phyloP scores from a whole-genome alignment of 805 yeast species.

The Ogataea pignaliae region DNA sequence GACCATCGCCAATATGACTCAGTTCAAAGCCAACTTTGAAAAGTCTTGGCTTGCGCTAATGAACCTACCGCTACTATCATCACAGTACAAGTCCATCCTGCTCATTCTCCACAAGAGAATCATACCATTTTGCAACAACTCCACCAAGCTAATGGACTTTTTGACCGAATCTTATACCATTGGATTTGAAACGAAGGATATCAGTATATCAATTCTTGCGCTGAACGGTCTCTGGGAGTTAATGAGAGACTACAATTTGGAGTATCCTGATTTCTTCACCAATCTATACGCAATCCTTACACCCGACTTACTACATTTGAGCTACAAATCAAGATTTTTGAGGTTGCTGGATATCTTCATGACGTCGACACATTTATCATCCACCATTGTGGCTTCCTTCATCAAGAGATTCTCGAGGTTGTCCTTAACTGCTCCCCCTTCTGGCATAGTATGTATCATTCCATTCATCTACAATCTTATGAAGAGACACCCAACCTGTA shows the following conservation, averaged over 20 bases:
- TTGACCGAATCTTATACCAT: conserved; percentile 76
- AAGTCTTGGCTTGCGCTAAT: conserved; percentile 59
- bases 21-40: conserved; percentile 66
- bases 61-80: conserved; percentile 34
- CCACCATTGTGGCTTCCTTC: conserved; percentile 81
- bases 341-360: conserved; percentile 82
- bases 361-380: conserved; percentile 82
- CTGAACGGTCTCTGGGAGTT: conserved; percentile 83
- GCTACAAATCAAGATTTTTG: conserved; percentile 81
- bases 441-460: conserved; percentile 79
- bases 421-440: conserved; percentile 73
- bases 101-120: conserved; percentile 76
- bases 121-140: conserved; percentile 74
- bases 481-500: conserved; percentile 91
- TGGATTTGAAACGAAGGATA: conserved; percentile 30
- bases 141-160: conserved; percentile 88
- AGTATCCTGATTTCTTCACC: conserved; percentile 83
- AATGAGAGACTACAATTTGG: conserved; percentile 77
- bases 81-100: conserved; percentile 67
- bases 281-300: conserved; percentile 81
- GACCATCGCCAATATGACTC: conserved; percentile 24
- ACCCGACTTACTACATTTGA: conserved; percentile 67
- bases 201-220: conserved; percentile 53
- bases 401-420: conserved; percentile 77
- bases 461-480: conserved; percentile 90